These are phyloP conservation scores for Coemansia sp. DNA, from an alignment of 192 early-diverging fungal genomes.

Conservation along the genomic window DNA sequence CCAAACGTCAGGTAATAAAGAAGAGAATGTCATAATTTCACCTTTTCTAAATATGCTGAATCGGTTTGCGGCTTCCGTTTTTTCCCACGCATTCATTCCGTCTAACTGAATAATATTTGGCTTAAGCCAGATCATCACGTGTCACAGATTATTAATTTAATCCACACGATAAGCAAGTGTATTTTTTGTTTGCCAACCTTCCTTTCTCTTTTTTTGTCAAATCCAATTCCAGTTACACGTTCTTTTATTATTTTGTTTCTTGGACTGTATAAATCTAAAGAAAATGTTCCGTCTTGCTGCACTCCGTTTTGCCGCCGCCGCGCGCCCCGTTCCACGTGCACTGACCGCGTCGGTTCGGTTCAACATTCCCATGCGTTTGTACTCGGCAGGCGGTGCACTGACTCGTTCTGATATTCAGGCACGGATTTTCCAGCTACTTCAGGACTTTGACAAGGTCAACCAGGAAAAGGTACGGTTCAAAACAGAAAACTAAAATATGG, in stretches of 20 bases:
- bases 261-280: not conserved
- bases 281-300: conserved; percentile 45
- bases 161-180: not conserved
- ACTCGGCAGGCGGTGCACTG: conserved; percentile 71
- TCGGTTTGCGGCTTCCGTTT: not conserved
- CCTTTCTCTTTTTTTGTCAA: not conserved
- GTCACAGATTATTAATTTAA: not conserved
- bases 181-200: not conserved
- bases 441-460: conserved; percentile 97
- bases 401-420: conserved; percentile 72
- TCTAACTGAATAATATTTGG: no score
- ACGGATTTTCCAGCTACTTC: conserved; percentile 84
- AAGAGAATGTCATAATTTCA: not conserved
- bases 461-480: conserved; percentile 72
- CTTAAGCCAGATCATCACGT: not conserved
- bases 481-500: no score
- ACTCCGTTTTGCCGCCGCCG: conserved; percentile 16
- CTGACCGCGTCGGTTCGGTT: not conserved
- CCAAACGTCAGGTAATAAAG: not conserved
- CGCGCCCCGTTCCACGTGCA: not conserved
- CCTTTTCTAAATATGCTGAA: not conserved
- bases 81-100: no score
- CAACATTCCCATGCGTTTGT: conserved; percentile 58
- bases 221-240: not conserved
- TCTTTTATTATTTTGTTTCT: conserved; percentile 6